Evolutionary conservation across 352 stramenopile species (phyloP), one percentile per base, ranked within the genome.

Genomic region (Detonula confervacea): DNA sequence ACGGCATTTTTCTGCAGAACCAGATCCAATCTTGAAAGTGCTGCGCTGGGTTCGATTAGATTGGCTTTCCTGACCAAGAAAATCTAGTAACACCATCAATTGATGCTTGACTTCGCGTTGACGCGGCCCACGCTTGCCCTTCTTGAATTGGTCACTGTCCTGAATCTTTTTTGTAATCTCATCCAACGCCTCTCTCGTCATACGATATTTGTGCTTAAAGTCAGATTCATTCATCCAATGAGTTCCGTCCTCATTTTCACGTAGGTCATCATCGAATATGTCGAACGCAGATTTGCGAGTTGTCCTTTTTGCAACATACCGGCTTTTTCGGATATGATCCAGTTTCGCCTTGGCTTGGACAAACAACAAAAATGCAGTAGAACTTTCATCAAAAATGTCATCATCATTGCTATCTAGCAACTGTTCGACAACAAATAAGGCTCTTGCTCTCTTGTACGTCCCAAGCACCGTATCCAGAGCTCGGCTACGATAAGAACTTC

Each of bases 61-160:
- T 27, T 37, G 18, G 0, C 73, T 42, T 39, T 72, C 46, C 18
- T 20, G 51, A 8, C 73, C 73, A 46, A 77, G 14, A 35, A 66
- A 81, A 18, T 68, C 0, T 1, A 81, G 24, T 22, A 81, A 44
- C 0, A 59, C 18, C 64, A 81, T 66, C 3, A 81, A 20, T 39
- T 81, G 73, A 68, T 73, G 20, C 29, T 57, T 54, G 2, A 71
- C 64, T 37, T 59, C 37, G 4, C 44, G 27, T 65, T 73, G 51
- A 47, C n/a, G 24, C 14, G 35, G 33, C 22, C 52, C 39, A 8
- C 52, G 27, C 33, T 35, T 65, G 3, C 25, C 66, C 12, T 39
- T 70, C 61, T 29, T 65, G 12, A 70, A 80, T 42, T 44, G 25
- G 35, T 60, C 20, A 62, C 54, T 2, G 12, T 24, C 35, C 39